Evolutionary conservation across 2,329 filamentous ascomycete species (phyloP), one percentile per base, ranked within the genome.

Genomic region (Anisogramma anomala): DNA sequence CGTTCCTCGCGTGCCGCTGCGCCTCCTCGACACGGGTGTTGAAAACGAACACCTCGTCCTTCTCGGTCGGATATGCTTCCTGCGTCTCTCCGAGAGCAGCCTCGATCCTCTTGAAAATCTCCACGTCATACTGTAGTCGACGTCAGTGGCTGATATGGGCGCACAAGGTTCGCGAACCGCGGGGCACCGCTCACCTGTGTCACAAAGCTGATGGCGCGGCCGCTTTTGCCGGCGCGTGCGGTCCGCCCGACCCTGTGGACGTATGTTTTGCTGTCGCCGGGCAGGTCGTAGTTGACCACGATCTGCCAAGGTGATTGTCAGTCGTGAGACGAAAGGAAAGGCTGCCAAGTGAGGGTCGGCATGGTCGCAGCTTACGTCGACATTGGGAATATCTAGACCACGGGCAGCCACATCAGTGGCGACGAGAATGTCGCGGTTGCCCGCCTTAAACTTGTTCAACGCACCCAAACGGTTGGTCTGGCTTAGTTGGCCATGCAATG

Each of bases 371-470:
- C 22, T 40, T 65, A 41, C 38, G 50, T 94, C 86, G 10, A 95
- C 87, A n/a, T 77, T 82, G 10, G 87, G 87, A 34, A 95, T 94
- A 66, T 95, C 88, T 6, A 95, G 70, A 69, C 88, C 89, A 58
- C 88, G 79, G 1, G 88, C 84, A 1, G 88, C 88, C n/a, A 95
- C 85, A 58, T 95, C 88, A 0, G 88, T 95, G 9, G 87, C 87
- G 3, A 95, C 83, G 3, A 98, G 74, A 28, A 98, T 89, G 50
- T 93, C 78, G 31, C 87, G 72, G n/a, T 73, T 76, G 6, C 80
- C 78, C 3, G 82, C 70, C 41, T 82, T 79, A 70, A 98, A 96
- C 58, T 96, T 96, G 58, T 83, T 84, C 7, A 98, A 68, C 0
- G 91, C 84, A 6, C 86, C 88, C 1, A 96, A 66, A 50, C 91